These are phyloP conservation scores for Fusarium chuoi DNA, from an alignment of 2,329 filamentous ascomycete species.

Conservation along the genomic window DNA sequence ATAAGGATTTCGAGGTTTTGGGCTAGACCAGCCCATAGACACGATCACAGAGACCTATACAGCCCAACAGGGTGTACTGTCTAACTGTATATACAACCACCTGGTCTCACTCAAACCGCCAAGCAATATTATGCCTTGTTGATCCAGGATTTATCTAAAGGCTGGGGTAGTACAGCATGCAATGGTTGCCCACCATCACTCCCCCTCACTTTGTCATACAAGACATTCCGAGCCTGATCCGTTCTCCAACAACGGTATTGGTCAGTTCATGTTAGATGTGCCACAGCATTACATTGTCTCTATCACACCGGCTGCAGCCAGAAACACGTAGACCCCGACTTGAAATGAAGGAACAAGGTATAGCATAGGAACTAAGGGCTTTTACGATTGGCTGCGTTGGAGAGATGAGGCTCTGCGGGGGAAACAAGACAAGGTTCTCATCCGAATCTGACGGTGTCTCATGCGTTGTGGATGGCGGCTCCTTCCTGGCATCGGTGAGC, in stretches of 20 bases:
- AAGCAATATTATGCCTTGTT: background rate
- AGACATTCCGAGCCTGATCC: background rate
- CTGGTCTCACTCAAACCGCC: background rate
- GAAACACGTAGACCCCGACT: accelerated
- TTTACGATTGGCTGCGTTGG: accelerated
- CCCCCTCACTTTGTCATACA: background rate
- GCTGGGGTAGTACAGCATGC: background rate
- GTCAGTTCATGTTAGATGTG: background rate
- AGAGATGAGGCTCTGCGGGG: background rate
- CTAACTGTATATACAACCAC: background rate
- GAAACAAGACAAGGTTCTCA: background rate
- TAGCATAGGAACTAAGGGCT: background rate
- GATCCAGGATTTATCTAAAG: background rate
- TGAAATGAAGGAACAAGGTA: accelerated
- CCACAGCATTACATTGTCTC: background rate
- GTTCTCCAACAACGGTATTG: background rate
- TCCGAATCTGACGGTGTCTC: background rate
- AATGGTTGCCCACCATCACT: background rate
- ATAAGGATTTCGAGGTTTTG: background rate
- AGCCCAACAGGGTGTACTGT: background rate
- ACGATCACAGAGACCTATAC: background rate
- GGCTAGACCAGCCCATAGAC: background rate
- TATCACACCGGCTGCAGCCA: background rate
- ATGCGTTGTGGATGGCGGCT: background rate
- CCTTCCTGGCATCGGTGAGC: background rate